phyloP scores from a whole-genome alignment of 1,284 basidiomycete species.

The Peniophora sp. region DNA sequence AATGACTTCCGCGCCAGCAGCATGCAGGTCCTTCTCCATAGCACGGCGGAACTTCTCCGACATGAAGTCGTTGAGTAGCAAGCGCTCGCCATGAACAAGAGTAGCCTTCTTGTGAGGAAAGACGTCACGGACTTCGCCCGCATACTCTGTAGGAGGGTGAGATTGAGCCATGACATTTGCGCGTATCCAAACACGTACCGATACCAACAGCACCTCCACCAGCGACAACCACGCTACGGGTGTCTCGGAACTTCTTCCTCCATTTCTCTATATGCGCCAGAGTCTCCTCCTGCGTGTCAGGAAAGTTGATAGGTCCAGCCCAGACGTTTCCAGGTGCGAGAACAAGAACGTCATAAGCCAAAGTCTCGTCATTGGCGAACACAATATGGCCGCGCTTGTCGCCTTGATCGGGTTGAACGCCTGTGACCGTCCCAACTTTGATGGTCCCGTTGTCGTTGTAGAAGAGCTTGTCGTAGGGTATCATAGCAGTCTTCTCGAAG shows the following conservation, averaged over 20 bases:
- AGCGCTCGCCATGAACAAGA: neutral
- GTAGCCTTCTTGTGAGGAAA: slow-evolving; percentile 25
- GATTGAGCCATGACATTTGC: slow-evolving; percentile 1
- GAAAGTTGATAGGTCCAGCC: slow-evolving; percentile 42
- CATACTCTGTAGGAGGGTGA: slow-evolving; percentile 30
- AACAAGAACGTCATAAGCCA: slow-evolving; percentile 46
- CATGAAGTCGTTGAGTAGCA: neutral
- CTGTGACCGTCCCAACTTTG: slow-evolving; percentile 33
- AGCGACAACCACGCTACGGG: slow-evolving; percentile 44
- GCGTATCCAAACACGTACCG: slow-evolving; percentile 31
- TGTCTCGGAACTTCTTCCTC: slow-evolving; percentile 36
- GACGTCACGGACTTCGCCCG: slow-evolving; percentile 49
- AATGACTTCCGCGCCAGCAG: neutral
- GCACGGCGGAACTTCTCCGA: neutral
- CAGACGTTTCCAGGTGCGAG: slow-evolving; percentile 51
- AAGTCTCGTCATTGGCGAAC: slow-evolving; percentile 37
- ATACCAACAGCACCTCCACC: slow-evolving; percentile 59
- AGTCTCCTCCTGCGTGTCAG: slow-evolving; percentile 30
- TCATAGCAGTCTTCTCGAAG: slow-evolving; percentile 25
- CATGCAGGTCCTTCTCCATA: neutral
- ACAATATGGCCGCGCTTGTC: slow-evolving; percentile 34
- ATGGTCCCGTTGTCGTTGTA: slow-evolving; percentile 35
- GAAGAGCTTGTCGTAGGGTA: slow-evolving; percentile 39
- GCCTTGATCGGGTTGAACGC: slow-evolving; percentile 31
- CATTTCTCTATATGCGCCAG: slow-evolving; percentile 31